phyloP scores from a whole-genome alignment of 495 filamentous ascomycete genomes.

The Cladorrhinum samala region DNA sequence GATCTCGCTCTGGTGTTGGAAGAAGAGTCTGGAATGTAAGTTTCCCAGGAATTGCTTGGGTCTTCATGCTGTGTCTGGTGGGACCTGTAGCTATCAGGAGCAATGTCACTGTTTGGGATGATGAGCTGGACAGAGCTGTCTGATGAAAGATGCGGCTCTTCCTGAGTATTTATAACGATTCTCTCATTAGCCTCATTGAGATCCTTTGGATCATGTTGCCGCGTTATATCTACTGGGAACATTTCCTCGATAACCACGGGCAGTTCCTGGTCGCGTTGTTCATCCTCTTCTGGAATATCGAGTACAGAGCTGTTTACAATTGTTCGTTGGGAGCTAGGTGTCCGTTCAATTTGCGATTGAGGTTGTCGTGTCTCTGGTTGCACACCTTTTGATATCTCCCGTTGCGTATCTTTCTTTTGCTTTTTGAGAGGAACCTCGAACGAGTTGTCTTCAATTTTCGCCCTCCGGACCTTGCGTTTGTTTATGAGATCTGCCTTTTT shows the following conservation, averaged over 20 bases:
- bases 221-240: background rate
- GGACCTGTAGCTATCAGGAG: background rate
- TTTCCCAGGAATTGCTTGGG: background rate
- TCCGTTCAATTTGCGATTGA: no score
- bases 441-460: conserved; percentile 10
- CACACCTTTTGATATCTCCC: background rate
- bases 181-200: no score
- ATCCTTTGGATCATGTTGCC: background rate
- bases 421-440: conserved; percentile 2
- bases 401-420: background rate
- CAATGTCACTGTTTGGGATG: background rate
- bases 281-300: background rate
- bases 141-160: background rate
- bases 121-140: background rate
- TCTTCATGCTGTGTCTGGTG: background rate
- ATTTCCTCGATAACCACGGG: background rate
- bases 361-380: background rate
- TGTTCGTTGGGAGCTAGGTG: background rate
- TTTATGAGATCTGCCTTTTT: background rate
- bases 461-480: background rate
- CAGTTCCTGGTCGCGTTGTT: background rate
- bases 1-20: background rate
- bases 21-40: background rate
- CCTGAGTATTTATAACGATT: no score
- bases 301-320: background rate